Evolutionary conservation across 257 asterid genomes (phyloP), one percentile per base, ranked within the genome.

Genomic region (Solanum tarapatanum): DNA sequence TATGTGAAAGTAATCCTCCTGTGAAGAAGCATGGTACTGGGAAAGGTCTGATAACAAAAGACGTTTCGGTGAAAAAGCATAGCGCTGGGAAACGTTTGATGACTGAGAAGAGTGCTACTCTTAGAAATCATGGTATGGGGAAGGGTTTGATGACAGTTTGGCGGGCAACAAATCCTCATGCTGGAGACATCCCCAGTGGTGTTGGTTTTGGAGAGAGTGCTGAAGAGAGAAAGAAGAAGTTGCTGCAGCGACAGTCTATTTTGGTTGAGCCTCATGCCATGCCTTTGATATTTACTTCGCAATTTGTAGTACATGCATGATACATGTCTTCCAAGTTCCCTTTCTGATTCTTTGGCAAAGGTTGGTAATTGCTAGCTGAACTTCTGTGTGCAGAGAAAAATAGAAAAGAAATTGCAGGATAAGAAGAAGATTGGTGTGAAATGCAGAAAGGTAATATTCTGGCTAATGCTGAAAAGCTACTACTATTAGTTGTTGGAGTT

Each of bases 131-230:
- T 85, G 95, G 98, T 83, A 90, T 83, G 68, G 98, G 96, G 87
- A 94, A 93, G 90, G 94, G 95, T 86, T 92, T 94, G 86, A 94
- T 96, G 96, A 90, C 95, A 13, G 91, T 89, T 87, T 89, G 92
- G 92, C 93, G 69, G 88, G 88, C 74, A 82, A 87, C 86, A 80
- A 87, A 91, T 88, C 93, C 94, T 51, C 88, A 88, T 86, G 91
- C 87, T 8, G 88, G 90, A 76, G 93, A 88, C 86, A 84, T 86
- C 91, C 91, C 92, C 35, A 72, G 88, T 88, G 88, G 73, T 89
- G 91, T 90, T 86, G 88, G 70, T 87, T 87, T 91, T 86, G 83
- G 88, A 51, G 88, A 89, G 88, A 87, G 69, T 84, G 35, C 87
- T 83, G 93, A 87, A 80, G 92, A 90, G 90, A 97, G 91, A 88